phyloP scores from a whole-genome alignment of 1,284 basidiomycete species.

The Gomphus bonarii region DNA sequence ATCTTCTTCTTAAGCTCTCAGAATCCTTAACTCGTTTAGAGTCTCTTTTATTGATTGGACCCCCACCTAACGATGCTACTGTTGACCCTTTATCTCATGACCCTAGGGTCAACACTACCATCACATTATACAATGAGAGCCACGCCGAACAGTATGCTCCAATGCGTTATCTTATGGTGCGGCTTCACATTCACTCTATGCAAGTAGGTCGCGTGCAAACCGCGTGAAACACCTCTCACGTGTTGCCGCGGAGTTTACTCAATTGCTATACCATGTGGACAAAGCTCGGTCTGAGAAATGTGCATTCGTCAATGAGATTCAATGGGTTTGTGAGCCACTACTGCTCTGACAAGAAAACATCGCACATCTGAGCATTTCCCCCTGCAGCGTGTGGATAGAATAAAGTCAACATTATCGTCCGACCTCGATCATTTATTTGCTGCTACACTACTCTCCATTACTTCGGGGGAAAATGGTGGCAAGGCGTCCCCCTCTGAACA shows the following conservation, averaged over 20 bases:
- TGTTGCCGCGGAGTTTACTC: slow-evolving; percentile 84
- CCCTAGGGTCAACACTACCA: slow-evolving; percentile 20
- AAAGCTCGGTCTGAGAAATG: slow-evolving; percentile 73
- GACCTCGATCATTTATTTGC: slow-evolving; percentile 78
- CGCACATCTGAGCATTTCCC: slow-evolving; percentile 7
- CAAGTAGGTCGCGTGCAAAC: slow-evolving; percentile 43
- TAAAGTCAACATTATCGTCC: slow-evolving; percentile 70
- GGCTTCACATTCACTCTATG: neutral
- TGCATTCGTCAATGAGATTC: slow-evolving; percentile 69
- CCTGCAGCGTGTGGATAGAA: slow-evolving; percentile 64
- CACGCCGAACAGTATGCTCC: slow-evolving; percentile 20
- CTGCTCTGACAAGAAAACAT: neutral
- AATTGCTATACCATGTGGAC: slow-evolving; percentile 81
- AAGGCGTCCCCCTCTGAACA: slow-evolving; percentile 30
- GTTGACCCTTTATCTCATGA: slow-evolving; percentile 24
- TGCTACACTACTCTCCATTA: slow-evolving; percentile 38
- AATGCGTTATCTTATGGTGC: slow-evolving; percentile 20
- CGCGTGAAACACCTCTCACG: slow-evolving; percentile 77
- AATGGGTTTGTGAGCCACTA: slow-evolving; percentile 61
- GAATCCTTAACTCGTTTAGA: slow-evolving; percentile 81
- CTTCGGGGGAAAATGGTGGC: slow-evolving; percentile 31
- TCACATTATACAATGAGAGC: slow-evolving; percentile 3
- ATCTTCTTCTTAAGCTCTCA: slow-evolving; percentile 79
- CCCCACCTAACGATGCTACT: slow-evolving; percentile 34
- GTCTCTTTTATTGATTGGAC: slow-evolving; percentile 59